Evolutionary conservation across 2,329 filamentous ascomycete genomes (phyloP), one percentile per base, ranked within the genome.

Genomic region (Talaromyces sp.): DNA sequence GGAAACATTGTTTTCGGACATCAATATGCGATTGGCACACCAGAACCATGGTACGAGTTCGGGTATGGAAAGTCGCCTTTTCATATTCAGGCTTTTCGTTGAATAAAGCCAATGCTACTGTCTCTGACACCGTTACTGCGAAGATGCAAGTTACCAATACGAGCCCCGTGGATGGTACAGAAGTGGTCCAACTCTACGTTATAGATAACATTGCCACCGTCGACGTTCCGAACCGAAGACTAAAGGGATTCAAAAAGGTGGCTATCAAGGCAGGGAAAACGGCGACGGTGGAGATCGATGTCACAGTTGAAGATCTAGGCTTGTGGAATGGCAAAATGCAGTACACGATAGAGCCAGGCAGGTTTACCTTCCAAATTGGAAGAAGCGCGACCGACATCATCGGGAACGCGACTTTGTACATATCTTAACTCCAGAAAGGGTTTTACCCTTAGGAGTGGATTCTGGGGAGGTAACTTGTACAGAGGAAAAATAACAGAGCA

Each of bases 21-120:
- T 47, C 42, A 47, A 19, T 93, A 91, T 72, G 90, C 93, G 70
- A 87, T 84, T 68, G 81, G 83, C 19, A 80, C 86, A 39, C 81
- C 85, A 6, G 79, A 81, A 0, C 84, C 88, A 0, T 82, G 88
- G 32, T 93, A 92, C 75, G 83, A 88, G 62, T 95, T 95, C 71
- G 91, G 91, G 13, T 87, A 92, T 69, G 91, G 91, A 2, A 80
- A 95, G 1, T 90, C 88, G 17, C 78, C 0, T 93, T 93, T 71
- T 67, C 72, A 10, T 81, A 83, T 65, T 82, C 79, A 1, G 71
- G 72, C 1, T 78, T 85, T 27, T 47, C 42, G 2, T 47, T 47
- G 42, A 47, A 47, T 19, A 47, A 47, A 19, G 17, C 42, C n/a
- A 70, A 73, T 0, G 71, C 85, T 53, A 77, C 74, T 2, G 72